Percentiles rank a stretch among this genome's conserved stretches.
phyloP scores from a whole-genome alignment of 306 rosid genomes.

The Sophora flavescens region DNA sequence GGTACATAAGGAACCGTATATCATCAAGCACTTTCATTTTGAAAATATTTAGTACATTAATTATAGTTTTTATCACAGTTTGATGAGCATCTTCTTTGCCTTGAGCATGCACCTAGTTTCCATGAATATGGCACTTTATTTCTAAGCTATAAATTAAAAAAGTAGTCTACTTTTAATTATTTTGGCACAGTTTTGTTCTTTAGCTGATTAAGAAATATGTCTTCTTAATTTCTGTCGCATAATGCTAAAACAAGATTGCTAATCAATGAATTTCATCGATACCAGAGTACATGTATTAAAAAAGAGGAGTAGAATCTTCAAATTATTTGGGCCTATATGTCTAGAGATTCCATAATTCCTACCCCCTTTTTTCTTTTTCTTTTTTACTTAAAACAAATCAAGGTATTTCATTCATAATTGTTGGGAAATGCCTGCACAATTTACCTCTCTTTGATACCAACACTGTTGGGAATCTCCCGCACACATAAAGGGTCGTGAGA shows the following conservation, averaged over 20 bases:
- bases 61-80: constrained; percentile 27
- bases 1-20: constrained; percentile 28
- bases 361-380: constrained; percentile 16
- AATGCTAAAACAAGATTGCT: constrained; percentile 46
- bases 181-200: constrained; percentile 10
- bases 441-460: too few species aligned
- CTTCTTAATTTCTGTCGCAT: constrained; percentile 25
- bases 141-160: background rate
- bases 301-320: constrained; percentile 47
- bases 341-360: constrained; percentile 49
- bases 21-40: constrained; percentile 6
- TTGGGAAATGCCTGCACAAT: too few species aligned
- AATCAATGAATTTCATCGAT: constrained; percentile 44
- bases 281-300: constrained; percentile 33
- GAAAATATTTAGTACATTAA: constrained; percentile 20
- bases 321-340: constrained; percentile 43
- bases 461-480: too few species aligned
- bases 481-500: too few species aligned
- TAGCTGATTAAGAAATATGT: constrained; percentile 29
- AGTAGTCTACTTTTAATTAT: constrained; percentile 13
- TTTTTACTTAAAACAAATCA: too few species aligned
- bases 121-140: constrained; percentile 38
- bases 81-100: constrained; percentile 45
- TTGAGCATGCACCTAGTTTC: constrained; percentile 22
- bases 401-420: too few species aligned